Conservation (phyloP, 1,284 basidiomycete species). For the Caloboletus firmus region DNA sequence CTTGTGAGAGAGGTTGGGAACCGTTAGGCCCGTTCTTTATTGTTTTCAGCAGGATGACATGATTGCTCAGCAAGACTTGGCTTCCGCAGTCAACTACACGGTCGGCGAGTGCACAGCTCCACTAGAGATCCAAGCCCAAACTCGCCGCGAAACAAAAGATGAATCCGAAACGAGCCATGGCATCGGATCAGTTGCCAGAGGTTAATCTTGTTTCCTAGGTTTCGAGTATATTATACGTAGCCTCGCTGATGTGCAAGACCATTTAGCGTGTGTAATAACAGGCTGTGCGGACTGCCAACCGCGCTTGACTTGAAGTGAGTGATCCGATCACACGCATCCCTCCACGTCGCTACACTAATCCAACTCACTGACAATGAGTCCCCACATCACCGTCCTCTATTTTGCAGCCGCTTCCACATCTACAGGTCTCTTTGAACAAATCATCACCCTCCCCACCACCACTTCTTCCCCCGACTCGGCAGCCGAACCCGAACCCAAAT, state of each 20-base stretch:
- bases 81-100: background rate
- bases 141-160: background rate
- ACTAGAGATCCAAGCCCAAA: background rate
- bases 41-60: background rate
- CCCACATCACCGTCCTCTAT: constrained; percentile 67
- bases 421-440: constrained; percentile 54
- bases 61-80: background rate
- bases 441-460: constrained; percentile 41
- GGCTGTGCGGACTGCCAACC: background rate
- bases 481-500: constrained; percentile 32
- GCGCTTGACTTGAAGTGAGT: background rate
- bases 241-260: too few relatives aligned
- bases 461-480: background rate
- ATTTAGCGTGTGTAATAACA: background rate
- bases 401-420: constrained; percentile 78
- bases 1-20: background rate
- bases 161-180: background rate
- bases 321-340: background rate
- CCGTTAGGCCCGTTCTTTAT: background rate
- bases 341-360: background rate
- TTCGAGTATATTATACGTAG: background rate
- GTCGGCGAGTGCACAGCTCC: too few relatives aligned
- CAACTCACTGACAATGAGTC: constrained; percentile 4
- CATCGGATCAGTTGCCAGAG: too few relatives aligned
- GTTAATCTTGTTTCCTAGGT: background rate